Evolutionary conservation across 2,329 filamentous ascomycete genomes (phyloP).

Genomic region (Fusarium drepaniforme): DNA sequence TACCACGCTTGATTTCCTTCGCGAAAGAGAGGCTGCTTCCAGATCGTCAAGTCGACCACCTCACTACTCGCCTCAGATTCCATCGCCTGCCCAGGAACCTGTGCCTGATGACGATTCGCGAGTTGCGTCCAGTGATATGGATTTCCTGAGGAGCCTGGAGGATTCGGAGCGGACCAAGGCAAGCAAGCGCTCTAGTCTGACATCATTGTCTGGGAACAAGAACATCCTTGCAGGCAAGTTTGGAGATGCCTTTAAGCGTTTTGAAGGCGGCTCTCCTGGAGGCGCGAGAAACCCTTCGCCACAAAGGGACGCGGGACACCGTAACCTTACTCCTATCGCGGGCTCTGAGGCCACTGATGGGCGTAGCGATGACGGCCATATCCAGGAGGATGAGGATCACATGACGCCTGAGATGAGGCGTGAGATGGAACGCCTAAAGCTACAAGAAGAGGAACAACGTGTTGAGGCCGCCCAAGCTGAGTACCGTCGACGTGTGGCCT

Average conservation of each 20-base stretch:
- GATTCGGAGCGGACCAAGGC: constrained; percentile 63
- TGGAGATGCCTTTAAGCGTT: constrained; percentile 92
- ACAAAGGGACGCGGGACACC: constrained; percentile 60
- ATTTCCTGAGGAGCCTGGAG: constrained; percentile 85
- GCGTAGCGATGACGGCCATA: constrained; percentile 73
- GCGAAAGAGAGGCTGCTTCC: constrained; percentile 76
- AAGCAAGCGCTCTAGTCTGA: constrained; percentile 79
- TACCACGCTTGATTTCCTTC: constrained; percentile 80
- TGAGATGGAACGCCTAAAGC: constrained; percentile 84
- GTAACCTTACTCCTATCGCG: constrained; percentile 76
- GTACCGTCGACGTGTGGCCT: constrained; percentile 81
- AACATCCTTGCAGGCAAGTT: constrained; percentile 89
- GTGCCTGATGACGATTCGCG: constrained; percentile 37
- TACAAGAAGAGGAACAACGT: constrained; percentile 89
- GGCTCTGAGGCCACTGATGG: constrained; percentile 77
- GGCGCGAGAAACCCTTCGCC: constrained; percentile 61
- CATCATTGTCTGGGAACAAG: constrained; percentile 80
- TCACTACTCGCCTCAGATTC: constrained; percentile 45
- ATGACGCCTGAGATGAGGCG: constrained; percentile 89
- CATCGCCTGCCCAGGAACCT: constrained; percentile 58
- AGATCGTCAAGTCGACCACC: constrained; percentile 51
- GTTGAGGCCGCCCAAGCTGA: constrained; percentile 91
- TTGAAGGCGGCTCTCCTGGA: constrained; percentile 71
- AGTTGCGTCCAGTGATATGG: constrained; percentile 76
- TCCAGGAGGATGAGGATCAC: constrained; percentile 72